Conservation (phyloP, 1,284 basidiomycete genomes). For the Xerocomus amazonicus region DNA sequence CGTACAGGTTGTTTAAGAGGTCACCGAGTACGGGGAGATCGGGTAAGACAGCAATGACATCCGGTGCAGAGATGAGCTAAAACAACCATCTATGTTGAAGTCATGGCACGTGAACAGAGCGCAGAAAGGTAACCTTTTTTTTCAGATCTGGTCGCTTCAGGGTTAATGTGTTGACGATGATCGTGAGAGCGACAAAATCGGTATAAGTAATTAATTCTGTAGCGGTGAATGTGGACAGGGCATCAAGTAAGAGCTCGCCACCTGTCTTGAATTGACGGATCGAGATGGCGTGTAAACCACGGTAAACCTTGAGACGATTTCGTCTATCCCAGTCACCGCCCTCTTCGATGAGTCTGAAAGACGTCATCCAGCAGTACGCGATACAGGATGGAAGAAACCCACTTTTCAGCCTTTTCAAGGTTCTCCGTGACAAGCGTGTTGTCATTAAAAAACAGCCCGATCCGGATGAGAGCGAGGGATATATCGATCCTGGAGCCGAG, state of each 20-base stretch:
- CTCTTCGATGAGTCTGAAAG: slow-evolving; percentile 79
- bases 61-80: slow-evolving; percentile 64
- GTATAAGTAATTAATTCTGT: slow-evolving; percentile 88
- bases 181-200: slow-evolving; percentile 86
- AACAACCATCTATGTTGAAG: slow-evolving; percentile 2
- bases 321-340: slow-evolving; percentile 98
- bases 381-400: slow-evolving; percentile 21
- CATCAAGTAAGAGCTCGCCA: slow-evolving; percentile 81
- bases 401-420: slow-evolving; percentile 84
- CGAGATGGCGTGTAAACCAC: slow-evolving; percentile 81
- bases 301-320: slow-evolving; percentile 95
- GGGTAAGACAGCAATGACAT: slow-evolving; percentile 70
- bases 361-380: background rate
- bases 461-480: slow-evolving; percentile 82
- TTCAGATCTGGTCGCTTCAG: slow-evolving; percentile 86
- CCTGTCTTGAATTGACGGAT: slow-evolving; percentile 80
- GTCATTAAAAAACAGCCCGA: slow-evolving; percentile 91
- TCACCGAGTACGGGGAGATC: slow-evolving; percentile 70
- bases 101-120: background rate
- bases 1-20: slow-evolving; percentile 76
- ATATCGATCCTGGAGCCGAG: slow-evolving; percentile 94
- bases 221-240: slow-evolving; percentile 92
- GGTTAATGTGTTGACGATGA: slow-evolving; percentile 77
- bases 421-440: slow-evolving; percentile 70
- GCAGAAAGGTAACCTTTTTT: slow-evolving; percentile 69